Conservation (phyloP, 2,329 filamentous ascomycete genomes). For the Thielaviopsis punctulata region DNA sequence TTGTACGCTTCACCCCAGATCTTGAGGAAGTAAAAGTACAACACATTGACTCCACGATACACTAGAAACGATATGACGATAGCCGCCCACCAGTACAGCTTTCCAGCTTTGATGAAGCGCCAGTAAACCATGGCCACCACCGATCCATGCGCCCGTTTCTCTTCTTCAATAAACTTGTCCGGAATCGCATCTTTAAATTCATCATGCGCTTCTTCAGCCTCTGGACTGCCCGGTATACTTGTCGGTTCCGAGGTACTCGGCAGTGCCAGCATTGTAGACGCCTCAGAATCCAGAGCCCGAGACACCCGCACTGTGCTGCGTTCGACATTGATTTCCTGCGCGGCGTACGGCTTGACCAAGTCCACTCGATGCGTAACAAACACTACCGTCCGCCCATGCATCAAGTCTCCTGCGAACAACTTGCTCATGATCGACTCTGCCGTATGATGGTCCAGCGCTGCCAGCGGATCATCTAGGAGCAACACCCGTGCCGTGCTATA, state of each 20-base stretch:
- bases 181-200: constrained; percentile 30
- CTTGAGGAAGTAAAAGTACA: constrained; percentile 67
- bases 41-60: constrained; percentile 47
- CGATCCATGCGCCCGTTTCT: constrained; percentile 55
- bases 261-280: neutral
- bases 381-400: constrained; percentile 51
- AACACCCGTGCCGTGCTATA: constrained; percentile 41
- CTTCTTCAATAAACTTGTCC: constrained; percentile 65
- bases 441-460: constrained; percentile 45
- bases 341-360: constrained; percentile 53
- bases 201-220: neutral
- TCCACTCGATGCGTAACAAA: constrained; percentile 69
- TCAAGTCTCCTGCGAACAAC: constrained; percentile 36
- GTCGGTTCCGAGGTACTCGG: neutral
- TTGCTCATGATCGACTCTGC: constrained; percentile 44
- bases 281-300: neutral
- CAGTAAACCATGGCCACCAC: constrained; percentile 65
- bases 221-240: neutral
- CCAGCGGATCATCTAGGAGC: constrained; percentile 45
- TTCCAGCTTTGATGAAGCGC: constrained; percentile 70
- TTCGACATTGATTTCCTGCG: constrained; percentile 54
- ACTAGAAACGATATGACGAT: constrained; percentile 45
- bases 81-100: constrained; percentile 52
- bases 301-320: constrained; percentile 26
- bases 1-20: constrained; percentile 66